Base-by-base conservation (phyloP, 2,329 filamentous ascomycete species). In the Colletotrichum shisoi region DNA sequence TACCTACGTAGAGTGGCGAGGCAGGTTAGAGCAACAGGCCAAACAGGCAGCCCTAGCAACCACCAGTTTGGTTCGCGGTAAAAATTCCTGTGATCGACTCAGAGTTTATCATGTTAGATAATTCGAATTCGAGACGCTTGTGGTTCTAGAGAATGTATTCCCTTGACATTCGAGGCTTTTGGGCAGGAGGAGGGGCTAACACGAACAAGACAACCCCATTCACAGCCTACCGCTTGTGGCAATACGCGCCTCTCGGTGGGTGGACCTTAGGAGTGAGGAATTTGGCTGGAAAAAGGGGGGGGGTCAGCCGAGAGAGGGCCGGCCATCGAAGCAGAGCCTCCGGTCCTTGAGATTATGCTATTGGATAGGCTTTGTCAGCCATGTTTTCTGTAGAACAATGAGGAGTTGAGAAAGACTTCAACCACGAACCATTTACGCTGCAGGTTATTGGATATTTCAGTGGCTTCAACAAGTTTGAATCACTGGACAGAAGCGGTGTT, bases 1-100 rank as follows among this genome's bases (percentile, higher is more conserved):
- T 34, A 9, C 31, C 31, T 3, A 7, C 31, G 8, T 27, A 61
- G 27, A 21, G 48, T 42, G 42, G 56, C 61, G 45, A 64, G 65
- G 54, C 62, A 44, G 62, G 13, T 64, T 37, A n/a, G 48, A 11
- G 56, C 46, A 46, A 27, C 42, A 12, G 54, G 51, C 27, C 46
- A 56, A 53, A 27, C 24, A 45, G 31, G 40, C 48, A 27, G 39
- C 17, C 49, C 56, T 24, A 39, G 44, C 8, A 34, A 34, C 31
- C 31, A 34, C 31, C 31, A 34, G 31, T 9, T 9, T 34, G 9
- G 7, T 34, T 34, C 2, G 31, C 31, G 31, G 31, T 9, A 34
- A 34, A 34, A 31, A 8, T 7, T 34, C 1, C 31, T 34, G 31
- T 34, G 31, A 34, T 34, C 31, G 8, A 57, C 17, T 17, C 24